These are phyloP conservation scores for Hypoxylon sp. DNA, from an alignment of 2,329 filamentous ascomycete genomes.

Conservation along the genomic window DNA sequence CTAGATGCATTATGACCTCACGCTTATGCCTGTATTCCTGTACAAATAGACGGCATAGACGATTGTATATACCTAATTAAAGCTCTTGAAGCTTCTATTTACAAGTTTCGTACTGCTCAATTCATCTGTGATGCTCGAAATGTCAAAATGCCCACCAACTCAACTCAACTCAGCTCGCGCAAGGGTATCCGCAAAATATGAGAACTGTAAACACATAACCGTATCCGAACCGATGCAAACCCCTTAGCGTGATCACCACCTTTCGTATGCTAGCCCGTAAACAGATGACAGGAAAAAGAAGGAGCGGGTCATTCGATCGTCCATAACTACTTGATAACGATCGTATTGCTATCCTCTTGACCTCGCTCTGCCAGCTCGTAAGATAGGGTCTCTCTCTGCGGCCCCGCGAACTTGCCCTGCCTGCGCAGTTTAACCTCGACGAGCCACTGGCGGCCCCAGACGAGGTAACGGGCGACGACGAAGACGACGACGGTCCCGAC, in stretches of 20 bases:
- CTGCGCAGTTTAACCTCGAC: constrained; percentile 49
- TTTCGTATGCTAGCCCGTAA: neutral
- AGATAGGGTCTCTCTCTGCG: neutral
- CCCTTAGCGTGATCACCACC: neutral
- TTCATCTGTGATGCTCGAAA: neutral
- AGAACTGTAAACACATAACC: neutral
- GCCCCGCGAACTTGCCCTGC: constrained; percentile 43
- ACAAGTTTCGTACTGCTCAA: neutral
- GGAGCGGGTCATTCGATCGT: no score
- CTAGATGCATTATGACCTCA: neutral
- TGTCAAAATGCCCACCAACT: neutral
- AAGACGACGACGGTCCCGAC: constrained; percentile 59
- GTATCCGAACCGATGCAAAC: neutral
- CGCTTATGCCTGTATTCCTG: neutral
- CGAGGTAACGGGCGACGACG: constrained; percentile 54
- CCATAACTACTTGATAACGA: constrained; percentile 15
- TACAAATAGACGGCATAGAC: constrained; percentile 3
- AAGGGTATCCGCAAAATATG: constrained; percentile 8
- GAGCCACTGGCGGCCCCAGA: constrained; percentile 57
- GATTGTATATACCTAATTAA: neutral
- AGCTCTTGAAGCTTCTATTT: neutral
- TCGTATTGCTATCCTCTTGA: constrained; percentile 2
- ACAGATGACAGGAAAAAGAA: neutral
- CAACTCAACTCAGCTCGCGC: no score
- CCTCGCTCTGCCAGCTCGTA: constrained; percentile 9